Conservation (phyloP, 148 eudicot genomes). For the Selenicereus undatus region DNA sequence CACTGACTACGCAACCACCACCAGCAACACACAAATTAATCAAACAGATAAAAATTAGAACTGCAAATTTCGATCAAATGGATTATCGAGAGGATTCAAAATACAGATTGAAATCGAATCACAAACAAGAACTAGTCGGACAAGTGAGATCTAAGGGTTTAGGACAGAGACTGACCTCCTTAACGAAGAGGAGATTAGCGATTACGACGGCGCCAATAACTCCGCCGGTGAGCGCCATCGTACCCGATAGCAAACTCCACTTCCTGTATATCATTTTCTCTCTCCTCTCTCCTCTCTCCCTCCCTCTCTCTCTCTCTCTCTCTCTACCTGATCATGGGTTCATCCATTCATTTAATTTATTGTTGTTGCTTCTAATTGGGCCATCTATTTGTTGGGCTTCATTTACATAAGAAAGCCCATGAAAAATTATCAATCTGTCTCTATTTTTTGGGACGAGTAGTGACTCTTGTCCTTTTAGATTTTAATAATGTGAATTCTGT, state of each 20-base stretch:
- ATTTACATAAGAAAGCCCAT: too few relatives aligned
- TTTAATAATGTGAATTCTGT: too few relatives aligned
- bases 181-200: constrained; percentile 43
- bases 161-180: constrained; percentile 24
- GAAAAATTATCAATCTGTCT: too few relatives aligned
- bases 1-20: neutral
- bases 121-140: neutral
- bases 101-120: neutral
- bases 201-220: constrained; percentile 41
- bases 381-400: too few relatives aligned
- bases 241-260: constrained; percentile 71
- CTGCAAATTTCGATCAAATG: neutral
- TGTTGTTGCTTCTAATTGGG: neutral
- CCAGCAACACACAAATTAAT: neutral
- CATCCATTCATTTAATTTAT: neutral
- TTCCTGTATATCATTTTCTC: constrained; percentile 66
- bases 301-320: neutral
- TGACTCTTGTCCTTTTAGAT: too few relatives aligned
- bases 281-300: constrained; percentile 1
- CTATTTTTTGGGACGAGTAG: too few relatives aligned
- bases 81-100: neutral
- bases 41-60: neutral
- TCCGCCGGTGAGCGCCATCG: constrained; percentile 43
- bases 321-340: neutral
- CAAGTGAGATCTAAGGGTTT: constrained; percentile 1